phyloP scores from a whole-genome alignment of 345 rosid genomes.

The Citrus cavaleriei region DNA sequence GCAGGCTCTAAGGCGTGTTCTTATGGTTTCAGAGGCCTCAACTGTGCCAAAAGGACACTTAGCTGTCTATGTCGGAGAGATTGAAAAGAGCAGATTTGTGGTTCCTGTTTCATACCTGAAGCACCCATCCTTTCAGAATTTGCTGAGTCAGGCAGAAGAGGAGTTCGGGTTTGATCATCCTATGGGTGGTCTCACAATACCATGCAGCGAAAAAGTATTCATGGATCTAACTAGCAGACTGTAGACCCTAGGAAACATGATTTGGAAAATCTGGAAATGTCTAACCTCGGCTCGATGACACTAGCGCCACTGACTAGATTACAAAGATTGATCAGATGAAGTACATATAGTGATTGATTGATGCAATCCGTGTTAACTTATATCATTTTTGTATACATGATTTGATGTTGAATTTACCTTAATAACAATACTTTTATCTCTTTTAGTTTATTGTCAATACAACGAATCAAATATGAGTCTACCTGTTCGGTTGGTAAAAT shows the following conservation, averaged over 20 bases:
- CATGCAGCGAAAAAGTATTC: slow-evolving; percentile 23
- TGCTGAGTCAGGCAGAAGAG: slow-evolving; percentile 19
- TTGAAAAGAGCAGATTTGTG: slow-evolving; percentile 32
- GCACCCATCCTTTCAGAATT: slow-evolving; percentile 35
- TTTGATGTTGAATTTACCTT: not conserved
- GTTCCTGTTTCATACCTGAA: slow-evolving; percentile 38
- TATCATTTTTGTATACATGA: not conserved
- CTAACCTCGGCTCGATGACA: no score
- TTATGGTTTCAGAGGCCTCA: no score
- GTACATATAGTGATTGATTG: not conserved
- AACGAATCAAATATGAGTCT: no score
- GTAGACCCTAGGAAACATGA: not conserved
- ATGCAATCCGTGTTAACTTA: not conserved
- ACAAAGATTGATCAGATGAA: not conserved
- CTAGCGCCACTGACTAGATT: no score
- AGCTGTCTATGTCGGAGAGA: slow-evolving; percentile 43
- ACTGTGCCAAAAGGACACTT: slow-evolving; percentile 42
- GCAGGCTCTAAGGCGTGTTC: not conserved
- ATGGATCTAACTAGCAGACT: slow-evolving; percentile 10
- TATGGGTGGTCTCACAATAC: slow-evolving; percentile 29
- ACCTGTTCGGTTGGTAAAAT: no score
- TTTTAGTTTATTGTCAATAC: not conserved
- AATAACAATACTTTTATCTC: not conserved
- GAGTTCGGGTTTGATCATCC: slow-evolving; percentile 27
- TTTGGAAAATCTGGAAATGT: no score